Evolutionary conservation across 768 basidiomycete species (phyloP).

Genomic region (Clitopilus passeckerianus): DNA sequence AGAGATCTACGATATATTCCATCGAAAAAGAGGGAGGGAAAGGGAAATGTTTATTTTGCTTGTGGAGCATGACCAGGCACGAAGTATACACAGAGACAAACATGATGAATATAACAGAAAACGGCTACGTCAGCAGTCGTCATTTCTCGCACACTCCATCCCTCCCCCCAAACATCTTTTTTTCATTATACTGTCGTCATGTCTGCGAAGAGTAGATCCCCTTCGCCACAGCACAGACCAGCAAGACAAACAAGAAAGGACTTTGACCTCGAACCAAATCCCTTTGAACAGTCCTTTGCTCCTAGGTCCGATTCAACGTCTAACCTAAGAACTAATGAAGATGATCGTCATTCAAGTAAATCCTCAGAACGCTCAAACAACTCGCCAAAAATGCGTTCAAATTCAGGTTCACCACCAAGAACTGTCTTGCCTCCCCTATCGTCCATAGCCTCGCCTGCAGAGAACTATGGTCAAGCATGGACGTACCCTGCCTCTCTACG

Average conservation of each 20-base stretch:
- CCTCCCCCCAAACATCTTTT: conserved; percentile 15
- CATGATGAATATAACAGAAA: conserved; percentile 31
- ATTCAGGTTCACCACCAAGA: conserved; percentile 44
- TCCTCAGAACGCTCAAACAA: conserved; percentile 22
- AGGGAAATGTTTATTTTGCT: conserved; percentile 7
- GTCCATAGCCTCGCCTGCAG: conserved; percentile 68
- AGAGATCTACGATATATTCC: background rate
- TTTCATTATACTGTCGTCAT: conserved; percentile 24
- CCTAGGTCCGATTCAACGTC: conserved; percentile 28
- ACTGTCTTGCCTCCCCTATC: conserved; percentile 81
- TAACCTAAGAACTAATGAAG: conserved; percentile 22
- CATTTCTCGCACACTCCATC: conserved; percentile 19
- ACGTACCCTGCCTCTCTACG: conserved; percentile 66
- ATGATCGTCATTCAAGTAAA: conserved; percentile 18
- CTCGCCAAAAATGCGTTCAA: conserved; percentile 12
- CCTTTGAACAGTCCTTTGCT: conserved; percentile 93
- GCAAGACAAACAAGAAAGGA: conserved; percentile 53
- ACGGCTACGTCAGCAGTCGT: conserved; percentile 47
- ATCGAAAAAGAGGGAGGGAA: background rate
- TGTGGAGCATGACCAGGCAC: conserved; percentile 19
- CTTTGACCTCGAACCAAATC: conserved; percentile 81
- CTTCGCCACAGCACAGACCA: conserved; percentile 20
- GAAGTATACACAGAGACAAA: conserved; percentile 23
- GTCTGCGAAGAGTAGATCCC: conserved; percentile 34
- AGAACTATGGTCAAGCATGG: conserved; percentile 45